These are phyloP conservation scores for Ustilago esculenta DNA, from an alignment of 1,284 basidiomycete genomes.

Conservation along the genomic window DNA sequence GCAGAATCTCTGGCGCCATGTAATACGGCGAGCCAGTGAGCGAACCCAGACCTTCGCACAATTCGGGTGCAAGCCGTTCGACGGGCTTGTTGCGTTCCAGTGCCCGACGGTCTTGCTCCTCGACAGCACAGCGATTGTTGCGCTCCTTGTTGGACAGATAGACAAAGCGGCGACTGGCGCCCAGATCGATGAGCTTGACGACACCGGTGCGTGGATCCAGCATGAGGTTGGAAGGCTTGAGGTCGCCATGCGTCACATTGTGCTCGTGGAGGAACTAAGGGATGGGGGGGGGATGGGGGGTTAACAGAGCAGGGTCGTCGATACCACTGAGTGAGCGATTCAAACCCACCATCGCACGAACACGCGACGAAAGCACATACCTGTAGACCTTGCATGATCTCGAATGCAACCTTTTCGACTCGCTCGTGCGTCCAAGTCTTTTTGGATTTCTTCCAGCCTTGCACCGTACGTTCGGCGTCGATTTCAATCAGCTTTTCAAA, in stretches of 20 bases:
- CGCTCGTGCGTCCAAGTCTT: slow-evolving; percentile 38
- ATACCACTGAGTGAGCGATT: too few species aligned
- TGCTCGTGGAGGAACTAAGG: slow-evolving; percentile 49
- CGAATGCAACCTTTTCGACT: slow-evolving; percentile 51
- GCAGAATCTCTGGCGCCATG: slow-evolving; percentile 59
- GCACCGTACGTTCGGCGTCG: slow-evolving; percentile 37
- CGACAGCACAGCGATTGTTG: slow-evolving; percentile 50
- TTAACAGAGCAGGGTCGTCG: too few species aligned
- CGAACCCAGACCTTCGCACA: slow-evolving; percentile 56
- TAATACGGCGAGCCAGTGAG: slow-evolving; percentile 59
- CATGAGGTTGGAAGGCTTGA: slow-evolving; percentile 61
- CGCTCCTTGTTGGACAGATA: slow-evolving; percentile 46
- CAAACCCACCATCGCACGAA: too few species aligned
- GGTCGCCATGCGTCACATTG: slow-evolving; percentile 55
- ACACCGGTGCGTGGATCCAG: slow-evolving; percentile 50
- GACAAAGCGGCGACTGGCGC: slow-evolving; percentile 55
- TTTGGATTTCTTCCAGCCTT: slow-evolving; percentile 46
- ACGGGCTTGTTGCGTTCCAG: slow-evolving; percentile 6
- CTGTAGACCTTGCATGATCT: slow-evolving; percentile 48
- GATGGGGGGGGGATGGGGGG: not conserved
- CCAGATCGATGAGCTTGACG: slow-evolving; percentile 57
- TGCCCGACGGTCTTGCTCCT: slow-evolving; percentile 40
- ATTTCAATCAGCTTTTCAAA: slow-evolving; percentile 58
- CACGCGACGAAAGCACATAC: too few species aligned
- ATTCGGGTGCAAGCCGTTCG: slow-evolving; percentile 16